A percentile compares a stretch with the other conserved stretches of the same genome.
Evolutionary conservation across 495 filamentous ascomycete species (phyloP).

Genomic region (Xylaria curta): DNA sequence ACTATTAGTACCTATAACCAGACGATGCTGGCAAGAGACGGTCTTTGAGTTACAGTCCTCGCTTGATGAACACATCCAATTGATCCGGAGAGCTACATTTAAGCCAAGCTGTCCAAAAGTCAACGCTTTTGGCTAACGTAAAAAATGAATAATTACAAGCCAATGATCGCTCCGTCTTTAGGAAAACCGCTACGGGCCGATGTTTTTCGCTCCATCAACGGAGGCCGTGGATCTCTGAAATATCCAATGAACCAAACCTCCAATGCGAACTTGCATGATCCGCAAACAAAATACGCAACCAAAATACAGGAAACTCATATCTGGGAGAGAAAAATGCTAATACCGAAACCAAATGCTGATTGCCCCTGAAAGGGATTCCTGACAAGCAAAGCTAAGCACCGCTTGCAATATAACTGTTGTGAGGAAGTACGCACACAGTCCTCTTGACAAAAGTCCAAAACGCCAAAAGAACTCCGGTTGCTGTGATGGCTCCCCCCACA

Average conservation of each 20-base stretch:
- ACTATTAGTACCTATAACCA: background rate
- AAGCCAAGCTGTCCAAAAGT: background rate
- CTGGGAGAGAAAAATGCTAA: constrained; percentile 5
- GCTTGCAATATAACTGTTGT: constrained; percentile 12
- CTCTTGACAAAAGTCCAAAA: constrained; percentile 36
- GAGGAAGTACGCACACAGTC: constrained; percentile 13
- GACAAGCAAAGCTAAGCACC: constrained; percentile 6
- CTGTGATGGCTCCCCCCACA: constrained; percentile 30
- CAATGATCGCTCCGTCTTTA: background rate
- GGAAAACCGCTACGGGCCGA: background rate
- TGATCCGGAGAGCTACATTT: background rate
- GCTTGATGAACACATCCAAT: background rate
- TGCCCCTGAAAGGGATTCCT: constrained; percentile 5
- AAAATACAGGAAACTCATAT: background rate
- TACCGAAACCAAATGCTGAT: constrained; percentile 1
- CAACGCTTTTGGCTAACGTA: constrained; percentile 4
- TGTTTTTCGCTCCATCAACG: background rate
- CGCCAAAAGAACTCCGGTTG: constrained; percentile 43
- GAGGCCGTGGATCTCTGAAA: background rate
- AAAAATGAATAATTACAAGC: background rate
- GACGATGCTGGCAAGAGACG: background rate
- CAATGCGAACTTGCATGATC: constrained; percentile 12
- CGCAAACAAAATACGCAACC: background rate
- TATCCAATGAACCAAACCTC: constrained; percentile 2
- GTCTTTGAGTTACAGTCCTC: background rate